Percentiles rank a stretch among this genome's conserved stretches.
Conservation (phyloP, 2,329 filamentous ascomycete genomes). For the Xylariaceae sp. region DNA sequence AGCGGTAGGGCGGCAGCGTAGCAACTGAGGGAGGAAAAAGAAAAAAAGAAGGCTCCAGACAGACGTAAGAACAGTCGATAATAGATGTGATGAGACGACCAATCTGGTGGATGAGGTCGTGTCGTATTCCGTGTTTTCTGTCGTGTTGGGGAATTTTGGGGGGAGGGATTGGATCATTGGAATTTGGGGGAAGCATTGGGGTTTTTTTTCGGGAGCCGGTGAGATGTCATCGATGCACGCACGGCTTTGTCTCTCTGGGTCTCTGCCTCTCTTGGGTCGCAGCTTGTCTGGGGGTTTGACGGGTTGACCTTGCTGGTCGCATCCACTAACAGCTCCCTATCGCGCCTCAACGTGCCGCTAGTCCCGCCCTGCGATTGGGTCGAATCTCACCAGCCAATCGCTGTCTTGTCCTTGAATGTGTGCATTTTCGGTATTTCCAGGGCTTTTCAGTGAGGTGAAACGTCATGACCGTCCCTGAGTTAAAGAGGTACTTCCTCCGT, state of each 20-base stretch:
- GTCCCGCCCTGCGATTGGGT: constrained; percentile 27
- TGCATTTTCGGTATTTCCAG: neutral
- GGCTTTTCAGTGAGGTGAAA: no score
- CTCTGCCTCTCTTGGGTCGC: no score
- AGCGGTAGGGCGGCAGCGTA: neutral
- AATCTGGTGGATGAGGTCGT: constrained; percentile 4
- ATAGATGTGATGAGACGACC: neutral
- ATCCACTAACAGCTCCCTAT: constrained; percentile 29
- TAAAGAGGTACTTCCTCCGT: no score
- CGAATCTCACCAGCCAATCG: constrained; percentile 14
- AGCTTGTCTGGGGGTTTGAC: neutral
- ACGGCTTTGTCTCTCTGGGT: neutral
- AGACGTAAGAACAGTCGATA: neutral
- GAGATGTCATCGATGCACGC: constrained; percentile 23
- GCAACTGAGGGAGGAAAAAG: neutral
- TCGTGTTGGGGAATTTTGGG: neutral
- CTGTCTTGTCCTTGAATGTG: neutral
- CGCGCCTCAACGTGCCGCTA: constrained; percentile 29
- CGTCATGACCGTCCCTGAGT: no score
- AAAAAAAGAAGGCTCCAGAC: neutral
- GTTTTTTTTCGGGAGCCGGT: constrained; percentile 2
- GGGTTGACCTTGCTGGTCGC: constrained; percentile 7
- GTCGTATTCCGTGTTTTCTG: neutral
- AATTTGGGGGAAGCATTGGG: no score
- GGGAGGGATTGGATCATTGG: no score